phyloP scores from a whole-genome alignment of 2,329 filamentous ascomycete genomes.

The Lachnellula willkommii region DNA sequence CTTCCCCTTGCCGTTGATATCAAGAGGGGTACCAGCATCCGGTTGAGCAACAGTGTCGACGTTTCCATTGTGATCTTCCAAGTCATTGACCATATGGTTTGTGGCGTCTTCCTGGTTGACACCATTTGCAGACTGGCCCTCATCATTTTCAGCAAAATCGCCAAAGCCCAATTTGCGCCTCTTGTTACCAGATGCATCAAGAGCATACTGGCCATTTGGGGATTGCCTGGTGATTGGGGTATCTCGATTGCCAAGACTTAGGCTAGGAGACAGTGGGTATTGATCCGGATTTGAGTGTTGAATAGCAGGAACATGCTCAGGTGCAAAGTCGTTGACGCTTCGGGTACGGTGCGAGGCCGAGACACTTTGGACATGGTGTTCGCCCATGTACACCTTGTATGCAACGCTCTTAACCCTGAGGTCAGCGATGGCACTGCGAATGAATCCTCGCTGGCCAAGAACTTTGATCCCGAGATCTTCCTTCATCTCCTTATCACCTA shows the following conservation, averaged over 20 bases:
- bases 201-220: neutral
- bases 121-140: neutral
- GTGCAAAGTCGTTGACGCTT: neutral
- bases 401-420: conserved; percentile 48
- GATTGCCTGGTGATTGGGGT: neutral
- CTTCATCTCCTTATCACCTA: conserved; percentile 21
- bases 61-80: neutral
- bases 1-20: conserved; percentile 27
- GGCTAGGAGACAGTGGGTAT: neutral
- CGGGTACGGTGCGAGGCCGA: neutral
- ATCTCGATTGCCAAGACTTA: neutral
- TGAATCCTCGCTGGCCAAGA: conserved; percentile 22
- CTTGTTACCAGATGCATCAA: conserved; percentile 29
- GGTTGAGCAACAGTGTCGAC: neutral
- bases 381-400: conserved; percentile 35
- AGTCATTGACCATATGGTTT: neutral
- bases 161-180: conserved; percentile 14
- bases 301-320: neutral
- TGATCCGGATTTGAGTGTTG: neutral
- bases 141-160: conserved; percentile 15
- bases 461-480: conserved; percentile 24
- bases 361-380: neutral
- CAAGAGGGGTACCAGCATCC: neutral
- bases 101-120: neutral
- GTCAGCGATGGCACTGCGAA: conserved; percentile 53